Percentiles rank a stretch among this genome's conserved stretches.
Evolutionary conservation across 2,329 filamentous ascomycete species (phyloP).

Genomic region (Cladosporium oxysporum): DNA sequence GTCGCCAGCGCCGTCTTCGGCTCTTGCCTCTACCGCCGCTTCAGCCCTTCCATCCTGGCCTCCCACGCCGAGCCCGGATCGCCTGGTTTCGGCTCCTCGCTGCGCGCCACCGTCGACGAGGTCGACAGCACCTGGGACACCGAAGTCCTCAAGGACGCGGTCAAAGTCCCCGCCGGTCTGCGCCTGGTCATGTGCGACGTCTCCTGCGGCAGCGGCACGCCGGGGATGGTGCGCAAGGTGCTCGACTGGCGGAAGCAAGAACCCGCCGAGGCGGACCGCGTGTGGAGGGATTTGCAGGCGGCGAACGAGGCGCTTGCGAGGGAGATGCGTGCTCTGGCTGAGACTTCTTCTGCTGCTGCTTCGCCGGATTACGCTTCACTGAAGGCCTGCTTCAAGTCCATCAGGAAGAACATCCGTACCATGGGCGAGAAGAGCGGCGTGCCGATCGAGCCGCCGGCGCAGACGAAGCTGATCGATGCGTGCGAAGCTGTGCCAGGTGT

Average conservation of each 20-base stretch:
- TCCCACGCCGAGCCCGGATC: slow-evolving; percentile 66
- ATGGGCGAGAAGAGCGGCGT: slow-evolving; percentile 77
- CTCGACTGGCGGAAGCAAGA: slow-evolving; percentile 75
- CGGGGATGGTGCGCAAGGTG: slow-evolving; percentile 93
- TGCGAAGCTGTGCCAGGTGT: slow-evolving; percentile 73
- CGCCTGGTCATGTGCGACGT: slow-evolving; percentile 93
- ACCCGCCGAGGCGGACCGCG: slow-evolving; percentile 60
- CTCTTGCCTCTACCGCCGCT: slow-evolving; percentile 87
- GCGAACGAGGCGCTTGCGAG: slow-evolving; percentile 71
- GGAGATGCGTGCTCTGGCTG: slow-evolving; percentile 59
- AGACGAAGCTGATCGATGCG: slow-evolving; percentile 81
- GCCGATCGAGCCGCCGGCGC: slow-evolving; percentile 83
- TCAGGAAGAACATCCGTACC: slow-evolving; percentile 65
- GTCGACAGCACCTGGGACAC: slow-evolving; percentile 70
- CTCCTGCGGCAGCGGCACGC: slow-evolving; percentile 88
- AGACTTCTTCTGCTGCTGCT: slow-evolving; percentile 47
- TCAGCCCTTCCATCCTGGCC: slow-evolving; percentile 75
- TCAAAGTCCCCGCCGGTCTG: slow-evolving; percentile 71
- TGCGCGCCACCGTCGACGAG: slow-evolving; percentile 68
- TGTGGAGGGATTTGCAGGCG: slow-evolving; percentile 76
- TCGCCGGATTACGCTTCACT: slow-evolving; percentile 54
- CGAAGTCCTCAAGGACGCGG: slow-evolving; percentile 68
- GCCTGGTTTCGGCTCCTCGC: slow-evolving; percentile 64
- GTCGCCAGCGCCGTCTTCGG: slow-evolving; percentile 92
- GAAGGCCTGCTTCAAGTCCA: slow-evolving; percentile 52